These are phyloP conservation scores for Skeletonema potamos DNA, from an alignment of 108 stramenopile species.

Conservation along the genomic window DNA sequence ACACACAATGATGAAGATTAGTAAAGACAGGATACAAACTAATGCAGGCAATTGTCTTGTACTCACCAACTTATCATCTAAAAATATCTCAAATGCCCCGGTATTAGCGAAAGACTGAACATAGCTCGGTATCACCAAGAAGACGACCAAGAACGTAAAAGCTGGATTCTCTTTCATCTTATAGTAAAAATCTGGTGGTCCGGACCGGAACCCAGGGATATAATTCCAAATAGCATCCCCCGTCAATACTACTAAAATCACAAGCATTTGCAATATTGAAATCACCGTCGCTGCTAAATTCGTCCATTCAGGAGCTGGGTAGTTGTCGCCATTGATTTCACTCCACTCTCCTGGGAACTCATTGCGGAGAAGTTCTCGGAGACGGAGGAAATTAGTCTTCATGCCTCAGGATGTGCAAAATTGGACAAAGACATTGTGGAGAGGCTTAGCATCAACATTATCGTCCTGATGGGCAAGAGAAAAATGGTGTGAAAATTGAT, in stretches of 20 bases:
- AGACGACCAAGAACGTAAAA: slow-evolving; percentile 31
- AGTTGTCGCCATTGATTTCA: slow-evolving; percentile 35
- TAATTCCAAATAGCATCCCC: slow-evolving; percentile 44
- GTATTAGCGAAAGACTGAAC: slow-evolving; percentile 41
- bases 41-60: background rate
- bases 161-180: slow-evolving; percentile 47
- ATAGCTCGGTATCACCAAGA: slow-evolving; percentile 40
- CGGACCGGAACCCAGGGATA: slow-evolving; percentile 22
- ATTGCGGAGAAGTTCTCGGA: slow-evolving; percentile 30
- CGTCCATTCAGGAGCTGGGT: slow-evolving; percentile 43
- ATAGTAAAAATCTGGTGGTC: slow-evolving; percentile 42
- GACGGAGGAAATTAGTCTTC: slow-evolving; percentile 47
- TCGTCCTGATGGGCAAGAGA: background rate
- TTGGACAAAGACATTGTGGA: slow-evolving; percentile 37
- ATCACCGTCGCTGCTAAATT: slow-evolving; percentile 14
- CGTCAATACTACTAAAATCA: slow-evolving; percentile 25
- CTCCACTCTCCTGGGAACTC: slow-evolving; percentile 49
- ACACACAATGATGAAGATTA: background rate
- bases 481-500: background rate
- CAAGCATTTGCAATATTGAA: slow-evolving; percentile 39
- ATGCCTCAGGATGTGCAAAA: slow-evolving; percentile 54
- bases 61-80: slow-evolving; percentile 45
- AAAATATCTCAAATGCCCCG: slow-evolving; percentile 43
- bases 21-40: background rate
- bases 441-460: slow-evolving; percentile 13